Conservation (phyloP, 2,329 filamentous ascomycete species). For the Beauveria pseudobassiana region DNA sequence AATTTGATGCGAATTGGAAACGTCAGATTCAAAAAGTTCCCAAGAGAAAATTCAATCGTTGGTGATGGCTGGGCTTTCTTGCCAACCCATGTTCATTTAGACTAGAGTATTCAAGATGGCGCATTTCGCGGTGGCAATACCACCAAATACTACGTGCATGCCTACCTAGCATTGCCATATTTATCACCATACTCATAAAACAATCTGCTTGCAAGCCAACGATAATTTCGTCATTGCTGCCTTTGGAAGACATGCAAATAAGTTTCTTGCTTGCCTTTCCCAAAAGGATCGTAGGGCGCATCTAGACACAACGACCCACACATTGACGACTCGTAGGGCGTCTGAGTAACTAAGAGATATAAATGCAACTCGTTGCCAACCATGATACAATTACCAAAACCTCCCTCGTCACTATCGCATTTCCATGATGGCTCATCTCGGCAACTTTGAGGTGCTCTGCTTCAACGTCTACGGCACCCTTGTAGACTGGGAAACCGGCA, state of each 20-base stretch:
- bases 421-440: neutral
- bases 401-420: neutral
- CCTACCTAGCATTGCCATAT: no score
- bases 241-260: no score
- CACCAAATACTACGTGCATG: no score
- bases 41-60: no score
- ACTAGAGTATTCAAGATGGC: no score
- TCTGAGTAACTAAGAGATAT: neutral
- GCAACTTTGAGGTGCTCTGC: slow-evolving; percentile 40
- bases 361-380: neutral
- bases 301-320: neutral
- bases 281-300: neutral
- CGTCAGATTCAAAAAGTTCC: fast-evolving
- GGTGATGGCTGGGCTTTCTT: neutral
- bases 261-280: no score
- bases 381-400: neutral
- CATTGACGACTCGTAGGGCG: neutral
- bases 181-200: no score
- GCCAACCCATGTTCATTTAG: no score
- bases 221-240: no score
- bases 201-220: no score
- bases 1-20: no score
- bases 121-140: no score
- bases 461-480: slow-evolving; percentile 80
- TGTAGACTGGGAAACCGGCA: slow-evolving; percentile 68